Conservation (phyloP, 148 eudicot genomes). For the Persicaria tinctoria region DNA sequence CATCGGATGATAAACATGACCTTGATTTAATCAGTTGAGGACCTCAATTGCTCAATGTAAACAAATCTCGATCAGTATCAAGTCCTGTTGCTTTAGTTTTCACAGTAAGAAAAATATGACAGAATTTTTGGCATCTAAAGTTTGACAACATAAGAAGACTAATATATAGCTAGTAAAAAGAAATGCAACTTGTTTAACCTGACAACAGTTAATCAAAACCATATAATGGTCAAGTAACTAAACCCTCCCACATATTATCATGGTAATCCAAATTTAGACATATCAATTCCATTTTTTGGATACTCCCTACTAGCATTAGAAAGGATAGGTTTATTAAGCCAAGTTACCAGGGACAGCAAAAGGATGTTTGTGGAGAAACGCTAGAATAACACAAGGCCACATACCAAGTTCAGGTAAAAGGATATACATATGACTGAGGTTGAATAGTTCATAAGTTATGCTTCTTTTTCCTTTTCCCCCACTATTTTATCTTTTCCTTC, state of each 20-base stretch:
- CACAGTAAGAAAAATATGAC: not conserved
- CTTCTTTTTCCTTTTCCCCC: not conserved
- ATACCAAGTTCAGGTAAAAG: not conserved
- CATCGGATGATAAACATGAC: not conserved
- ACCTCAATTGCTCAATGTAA: not conserved
- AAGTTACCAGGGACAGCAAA: not conserved
- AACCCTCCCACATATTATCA: not conserved
- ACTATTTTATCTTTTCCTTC: not conserved
- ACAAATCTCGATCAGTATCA: not conserved
- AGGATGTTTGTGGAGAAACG: not conserved
- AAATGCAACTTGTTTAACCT: not conserved
- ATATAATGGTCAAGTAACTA: not conserved
- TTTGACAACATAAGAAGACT: not conserved
- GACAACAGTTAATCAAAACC: not conserved
- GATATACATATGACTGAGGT: not conserved
- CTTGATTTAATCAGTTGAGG: not conserved
- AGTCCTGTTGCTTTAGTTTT: not conserved
- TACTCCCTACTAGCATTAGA: not conserved
- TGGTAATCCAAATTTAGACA: not conserved
- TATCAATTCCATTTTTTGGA: not conserved
- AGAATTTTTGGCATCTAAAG: not conserved
- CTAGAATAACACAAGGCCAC: not conserved
- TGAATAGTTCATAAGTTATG: not conserved
- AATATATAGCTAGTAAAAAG: not conserved
- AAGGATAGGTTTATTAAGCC: not conserved